Evolutionary conservation across 2,329 filamentous ascomycete genomes (phyloP), one percentile per base, ranked within the genome.

Genomic region (Arthrobotrys pseudoclavata): DNA sequence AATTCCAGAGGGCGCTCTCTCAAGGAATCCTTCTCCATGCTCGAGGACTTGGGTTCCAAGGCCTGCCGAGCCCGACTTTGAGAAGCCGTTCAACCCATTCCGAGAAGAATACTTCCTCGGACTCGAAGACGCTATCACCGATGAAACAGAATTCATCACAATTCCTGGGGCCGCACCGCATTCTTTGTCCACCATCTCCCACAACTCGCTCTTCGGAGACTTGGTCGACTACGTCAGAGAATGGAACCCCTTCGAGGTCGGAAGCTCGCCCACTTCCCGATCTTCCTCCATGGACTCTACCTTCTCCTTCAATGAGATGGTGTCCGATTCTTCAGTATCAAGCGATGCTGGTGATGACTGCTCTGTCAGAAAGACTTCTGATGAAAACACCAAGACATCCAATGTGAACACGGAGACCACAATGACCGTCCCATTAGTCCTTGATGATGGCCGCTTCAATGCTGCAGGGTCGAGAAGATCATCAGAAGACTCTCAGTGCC

Each of bases 161-260:
- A 45, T 71, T 50, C 52, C 74, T 34, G 62, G 74, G 18, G 60
- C 34, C 52, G 48, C 15, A 3, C 61, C 66, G 40, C 42, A 45
- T 18, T 42, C 72, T 18, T 53, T 76, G 31, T 67, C 72, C 24
- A 76, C 72, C 20, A 61, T 76, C 42, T 61, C 74, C n/a, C 67
- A 77, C 47, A 77, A 70, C 45, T 71, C 74, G 15, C 61, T 77
- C 47, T 77, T 77, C 18, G 74, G 74, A 55, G 74, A 77, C n/a
- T 48, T 77, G 60, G 74, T 77, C n/a, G 74, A 77, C 22, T 77
- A 71, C 55, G 74, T 77, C 52, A 71, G 66, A 57, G 74, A 71
- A 62, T 77, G 74, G 74, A 77, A 77, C 53, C 74, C 74, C 15
- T 77, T 77, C 62, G 74, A 77, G 37, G 20, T 77, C 63, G 74